Evolutionary conservation across 805 yeast genomes (phyloP).

Genomic region (Kodamaea kaohsiungensis): DNA sequence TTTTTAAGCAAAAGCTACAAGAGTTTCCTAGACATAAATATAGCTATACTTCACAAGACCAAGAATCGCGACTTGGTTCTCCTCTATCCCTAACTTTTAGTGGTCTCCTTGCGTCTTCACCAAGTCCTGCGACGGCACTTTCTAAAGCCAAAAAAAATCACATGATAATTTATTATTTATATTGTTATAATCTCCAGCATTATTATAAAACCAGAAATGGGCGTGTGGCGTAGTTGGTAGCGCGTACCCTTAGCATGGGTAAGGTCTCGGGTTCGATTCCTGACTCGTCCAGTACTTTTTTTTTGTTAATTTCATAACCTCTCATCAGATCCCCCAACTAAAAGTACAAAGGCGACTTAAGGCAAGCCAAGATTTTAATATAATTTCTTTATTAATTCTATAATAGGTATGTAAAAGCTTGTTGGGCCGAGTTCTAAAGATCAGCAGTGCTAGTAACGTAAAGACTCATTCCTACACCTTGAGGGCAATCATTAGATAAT

Average conservation of each 20-base stretch:
- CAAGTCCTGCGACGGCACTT: too few species aligned
- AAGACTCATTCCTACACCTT: constrained; percentile 5
- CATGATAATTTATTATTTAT: too few species aligned
- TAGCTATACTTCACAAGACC: too few species aligned
- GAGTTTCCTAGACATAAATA: too few species aligned
- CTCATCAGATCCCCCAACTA: neutral
- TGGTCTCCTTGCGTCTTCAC: too few species aligned
- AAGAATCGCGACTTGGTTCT: too few species aligned
- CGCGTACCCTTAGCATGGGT: constrained; percentile 81
- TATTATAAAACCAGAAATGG: too few species aligned
- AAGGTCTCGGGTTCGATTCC: constrained; percentile 80
- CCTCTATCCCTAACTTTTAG: too few species aligned
- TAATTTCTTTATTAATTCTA: neutral
- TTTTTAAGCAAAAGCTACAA: too few species aligned
- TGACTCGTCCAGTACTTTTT: constrained; percentile 61
- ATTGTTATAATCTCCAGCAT: too few species aligned
- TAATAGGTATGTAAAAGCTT: neutral
- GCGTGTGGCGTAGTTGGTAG: constrained; percentile 86
- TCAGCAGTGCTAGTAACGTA: neutral
- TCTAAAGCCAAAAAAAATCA: too few species aligned
- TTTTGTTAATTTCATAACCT: too few species aligned
- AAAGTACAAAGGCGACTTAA: neutral
- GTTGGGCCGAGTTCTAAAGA: neutral
- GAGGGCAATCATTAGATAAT: constrained; percentile 7
- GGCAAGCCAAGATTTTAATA: neutral